Percentiles rank a stretch among this genome's conserved stretches.
phyloP scores from a whole-genome alignment of 2,329 filamentous ascomycete genomes.

The Colletotrichum kahawae region DNA sequence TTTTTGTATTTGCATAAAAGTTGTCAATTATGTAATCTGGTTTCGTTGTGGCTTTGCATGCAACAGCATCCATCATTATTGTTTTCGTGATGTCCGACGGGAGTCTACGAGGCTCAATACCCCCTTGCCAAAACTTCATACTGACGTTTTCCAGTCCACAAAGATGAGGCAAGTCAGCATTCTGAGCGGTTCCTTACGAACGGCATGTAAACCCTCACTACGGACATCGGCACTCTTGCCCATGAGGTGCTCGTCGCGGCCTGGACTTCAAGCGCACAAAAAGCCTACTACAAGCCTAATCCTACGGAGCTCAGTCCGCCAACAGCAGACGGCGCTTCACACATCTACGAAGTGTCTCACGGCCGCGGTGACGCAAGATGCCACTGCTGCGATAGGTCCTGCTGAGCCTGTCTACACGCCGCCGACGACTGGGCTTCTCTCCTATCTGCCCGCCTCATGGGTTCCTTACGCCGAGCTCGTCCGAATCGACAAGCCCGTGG shows the following conservation, averaged over 20 bases:
- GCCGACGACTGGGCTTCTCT: slow-evolving; percentile 75
- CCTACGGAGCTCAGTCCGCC: not conserved
- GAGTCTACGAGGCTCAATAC: not conserved
- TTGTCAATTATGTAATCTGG: not conserved
- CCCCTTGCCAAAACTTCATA: not conserved
- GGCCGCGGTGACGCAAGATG: slow-evolving; percentile 6
- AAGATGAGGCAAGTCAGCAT: slow-evolving; percentile 9
- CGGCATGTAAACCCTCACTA: not conserved
- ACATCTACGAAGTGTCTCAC: slow-evolving; percentile 11
- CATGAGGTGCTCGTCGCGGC: not conserved
- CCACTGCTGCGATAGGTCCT: slow-evolving; percentile 21
- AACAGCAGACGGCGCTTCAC: slow-evolving; percentile 4
- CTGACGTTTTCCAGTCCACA: not conserved
- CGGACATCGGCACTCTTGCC: not conserved
- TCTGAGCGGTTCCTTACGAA: not conserved
- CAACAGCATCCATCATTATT: not conserved
- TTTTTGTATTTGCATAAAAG: not conserved
- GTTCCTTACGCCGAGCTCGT: slow-evolving; percentile 84
- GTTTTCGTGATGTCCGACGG: not conserved
- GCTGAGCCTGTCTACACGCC: slow-evolving; percentile 58
- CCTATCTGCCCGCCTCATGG: slow-evolving; percentile 70
- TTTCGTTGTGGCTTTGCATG: not conserved
- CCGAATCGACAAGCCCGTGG: slow-evolving; percentile 80
- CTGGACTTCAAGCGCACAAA: not conserved
- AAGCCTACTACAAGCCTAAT: not conserved